Percentiles rank a stretch among this genome's conserved stretches.
phyloP scores from a whole-genome alignment of 257 asterid species.

The Solanum chmielewskii region DNA sequence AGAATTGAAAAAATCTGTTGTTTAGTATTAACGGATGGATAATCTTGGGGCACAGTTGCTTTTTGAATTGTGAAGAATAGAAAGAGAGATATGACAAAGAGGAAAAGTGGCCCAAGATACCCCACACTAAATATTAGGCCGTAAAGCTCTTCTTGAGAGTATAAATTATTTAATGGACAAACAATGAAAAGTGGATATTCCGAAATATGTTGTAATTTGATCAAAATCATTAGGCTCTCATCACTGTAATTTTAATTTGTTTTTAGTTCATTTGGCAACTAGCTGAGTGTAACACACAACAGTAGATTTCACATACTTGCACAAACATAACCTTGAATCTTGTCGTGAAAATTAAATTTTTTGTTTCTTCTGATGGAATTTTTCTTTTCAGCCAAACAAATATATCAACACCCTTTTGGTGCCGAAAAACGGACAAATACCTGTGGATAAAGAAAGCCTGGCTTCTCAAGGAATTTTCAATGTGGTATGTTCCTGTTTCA shows the following conservation, averaged over 20 bases:
- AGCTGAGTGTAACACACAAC: neutral
- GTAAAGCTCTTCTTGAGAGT: neutral
- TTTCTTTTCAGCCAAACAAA: conserved; percentile 49
- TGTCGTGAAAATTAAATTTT: neutral
- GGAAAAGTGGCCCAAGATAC: neutral
- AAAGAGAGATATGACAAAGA: neutral
- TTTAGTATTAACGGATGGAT: neutral
- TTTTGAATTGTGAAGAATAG: neutral
- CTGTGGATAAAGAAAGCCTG: conserved; percentile 40
- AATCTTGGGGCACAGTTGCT: neutral
- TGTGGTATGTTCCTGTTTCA: conserved; percentile 39
- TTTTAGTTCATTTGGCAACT: neutral
- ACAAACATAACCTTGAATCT: neutral
- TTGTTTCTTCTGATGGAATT: conserved; percentile 1
- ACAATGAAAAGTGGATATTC: neutral
- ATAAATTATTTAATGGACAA: neutral
- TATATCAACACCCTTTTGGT: conserved; percentile 71
- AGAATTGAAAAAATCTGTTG: neutral
- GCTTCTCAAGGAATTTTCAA: conserved; percentile 54
- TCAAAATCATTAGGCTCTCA: neutral
- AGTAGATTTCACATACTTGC: conserved; percentile 1
- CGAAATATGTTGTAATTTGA: neutral
- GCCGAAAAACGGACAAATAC: conserved; percentile 67
- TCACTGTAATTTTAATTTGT: neutral
- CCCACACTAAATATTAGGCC: neutral